Base-by-base conservation (phyloP, 2,329 filamentous ascomycete genomes). In the Metarhizium brunneum region DNA sequence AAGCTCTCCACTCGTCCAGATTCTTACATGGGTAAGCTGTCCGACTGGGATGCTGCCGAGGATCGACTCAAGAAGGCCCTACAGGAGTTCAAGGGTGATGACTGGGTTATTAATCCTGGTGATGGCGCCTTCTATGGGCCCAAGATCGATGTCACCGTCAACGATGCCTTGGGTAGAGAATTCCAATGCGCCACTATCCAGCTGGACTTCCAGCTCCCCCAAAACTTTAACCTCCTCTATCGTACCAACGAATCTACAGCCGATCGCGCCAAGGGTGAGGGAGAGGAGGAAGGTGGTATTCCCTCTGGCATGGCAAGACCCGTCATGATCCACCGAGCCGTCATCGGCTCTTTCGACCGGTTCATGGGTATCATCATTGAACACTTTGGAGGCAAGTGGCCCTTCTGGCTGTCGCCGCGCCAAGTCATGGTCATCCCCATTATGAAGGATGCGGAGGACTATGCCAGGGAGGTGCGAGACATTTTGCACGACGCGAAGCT, bases 361-460 rank as follows among this genome's bases (percentile, higher is more conserved):
- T 50, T 50, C 25, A 13, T 50, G 30, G 48, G 29, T 4, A 35
- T 50, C 29, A 32, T 50, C 30, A 50, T 50, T 36, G 48, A 50
- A 18, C 30, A 32, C 11, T 50, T 35, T 50, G 30, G 7, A 6
- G 48, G 48, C 48, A 50, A 50, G 25, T 50, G 48, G 48, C 48
- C 48, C 8, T 50, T 50, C 35, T 50, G 48, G 48, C 48, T 50
- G 10, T 35, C 25, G 5, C 48, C 48, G n/a, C 48, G 48, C 30
- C 48, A 50, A 20, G 48, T 36, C 30, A 50, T 49, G 47, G 47
- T 50, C 48, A 50, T 50, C 16, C 48, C 30, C 48, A 50, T 49
- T 49, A 49, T 49, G 47, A 49, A 35, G 25, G 47, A 49, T 16
- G 47, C 47, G 47, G 47, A 49, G 25, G 47, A 49, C 25, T 49